These are phyloP conservation scores for Candida sp. DNA, from an alignment of 1,139 yeast species.

Conservation along the genomic window DNA sequence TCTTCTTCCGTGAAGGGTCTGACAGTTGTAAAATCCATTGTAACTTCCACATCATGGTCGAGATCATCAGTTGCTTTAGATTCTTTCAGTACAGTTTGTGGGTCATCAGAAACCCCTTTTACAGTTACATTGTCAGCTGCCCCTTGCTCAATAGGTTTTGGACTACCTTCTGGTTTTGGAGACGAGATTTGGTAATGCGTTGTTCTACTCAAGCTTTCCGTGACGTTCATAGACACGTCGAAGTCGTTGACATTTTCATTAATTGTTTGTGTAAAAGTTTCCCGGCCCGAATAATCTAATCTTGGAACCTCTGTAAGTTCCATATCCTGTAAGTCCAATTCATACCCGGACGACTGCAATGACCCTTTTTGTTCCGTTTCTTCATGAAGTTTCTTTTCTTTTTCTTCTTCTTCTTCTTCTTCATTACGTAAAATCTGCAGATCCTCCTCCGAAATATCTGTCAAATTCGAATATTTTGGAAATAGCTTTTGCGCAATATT, in stretches of 20 bases:
- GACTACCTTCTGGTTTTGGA: neutral
- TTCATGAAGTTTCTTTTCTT: neutral
- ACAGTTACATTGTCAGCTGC: neutral
- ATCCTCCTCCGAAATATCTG: neutral
- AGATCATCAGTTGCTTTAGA: neutral
- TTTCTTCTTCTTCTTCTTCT: neutral
- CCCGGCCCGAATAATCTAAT: neutral
- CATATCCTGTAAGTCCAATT: slow-evolving; percentile 17
- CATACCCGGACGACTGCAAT: neutral
- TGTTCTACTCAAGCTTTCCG: slow-evolving; percentile 2
- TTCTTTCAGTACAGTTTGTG: neutral
- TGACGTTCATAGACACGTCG: slow-evolving; percentile 4
- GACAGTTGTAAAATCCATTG: slow-evolving; percentile 6
- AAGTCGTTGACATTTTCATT: neutral
- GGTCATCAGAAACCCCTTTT: neutral
- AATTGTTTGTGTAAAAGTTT: neutral
- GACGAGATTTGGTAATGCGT: neutral
- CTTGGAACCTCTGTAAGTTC: slow-evolving; percentile 16
- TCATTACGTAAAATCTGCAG: neutral
- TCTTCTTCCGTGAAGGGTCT: neutral
- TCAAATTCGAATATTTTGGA: neutral
- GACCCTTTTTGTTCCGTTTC: neutral
- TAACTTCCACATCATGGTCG: slow-evolving; percentile 4
- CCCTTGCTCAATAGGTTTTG: neutral
- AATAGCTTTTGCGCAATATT: neutral